These are phyloP conservation scores for Pseudogymnoascus sp. DNA, from an alignment of 2,329 filamentous ascomycete genomes.

Conservation along the genomic window DNA sequence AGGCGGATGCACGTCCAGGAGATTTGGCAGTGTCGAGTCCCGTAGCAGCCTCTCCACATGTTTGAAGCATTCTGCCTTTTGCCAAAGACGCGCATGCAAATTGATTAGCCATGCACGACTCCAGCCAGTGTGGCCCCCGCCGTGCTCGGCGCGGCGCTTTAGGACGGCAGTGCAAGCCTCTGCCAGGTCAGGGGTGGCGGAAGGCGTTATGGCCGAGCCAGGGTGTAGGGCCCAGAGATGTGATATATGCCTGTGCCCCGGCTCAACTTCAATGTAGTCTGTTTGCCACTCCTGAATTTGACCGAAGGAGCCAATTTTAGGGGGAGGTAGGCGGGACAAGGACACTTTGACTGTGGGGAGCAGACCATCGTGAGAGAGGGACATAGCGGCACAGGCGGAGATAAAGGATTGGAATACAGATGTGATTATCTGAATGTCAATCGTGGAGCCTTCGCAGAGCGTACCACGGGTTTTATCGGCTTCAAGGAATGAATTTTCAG, in stretches of 20 bases:
- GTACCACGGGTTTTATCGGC: conserved; percentile 23
- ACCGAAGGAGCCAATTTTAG: conserved; percentile 27
- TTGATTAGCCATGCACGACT: conserved; percentile 40
- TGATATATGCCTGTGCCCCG: conserved; percentile 37
- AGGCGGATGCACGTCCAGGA: conserved; percentile 38
- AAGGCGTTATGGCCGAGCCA: conserved; percentile 32
- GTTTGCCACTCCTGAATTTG: conserved; percentile 36
- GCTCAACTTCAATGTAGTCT: conserved; percentile 33
- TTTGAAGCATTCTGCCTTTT: conserved; percentile 30
- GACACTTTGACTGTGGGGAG: conserved; percentile 18
- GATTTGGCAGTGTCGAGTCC: conserved; percentile 36
- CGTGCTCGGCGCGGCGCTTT: conserved; percentile 29
- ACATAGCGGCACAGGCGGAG: conserved; percentile 14
- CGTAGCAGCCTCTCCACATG: conserved; percentile 34
- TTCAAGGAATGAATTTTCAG: conserved; percentile 30
- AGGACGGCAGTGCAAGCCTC: conserved; percentile 26
- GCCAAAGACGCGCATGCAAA: conserved; percentile 36
- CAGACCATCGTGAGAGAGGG: conserved; percentile 26
- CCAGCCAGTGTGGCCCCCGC: conserved; percentile 40
- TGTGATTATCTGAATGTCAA: conserved; percentile 38
- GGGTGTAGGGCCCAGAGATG: conserved; percentile 38
- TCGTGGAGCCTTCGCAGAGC: conserved; percentile 37
- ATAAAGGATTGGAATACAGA: conserved; percentile 31
- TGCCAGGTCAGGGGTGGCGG: conserved; percentile 27
- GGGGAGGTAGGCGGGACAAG: conserved; percentile 18